Conservation (phyloP, 176 grass and related monocot species). For the Aegilops speltoides region DNA sequence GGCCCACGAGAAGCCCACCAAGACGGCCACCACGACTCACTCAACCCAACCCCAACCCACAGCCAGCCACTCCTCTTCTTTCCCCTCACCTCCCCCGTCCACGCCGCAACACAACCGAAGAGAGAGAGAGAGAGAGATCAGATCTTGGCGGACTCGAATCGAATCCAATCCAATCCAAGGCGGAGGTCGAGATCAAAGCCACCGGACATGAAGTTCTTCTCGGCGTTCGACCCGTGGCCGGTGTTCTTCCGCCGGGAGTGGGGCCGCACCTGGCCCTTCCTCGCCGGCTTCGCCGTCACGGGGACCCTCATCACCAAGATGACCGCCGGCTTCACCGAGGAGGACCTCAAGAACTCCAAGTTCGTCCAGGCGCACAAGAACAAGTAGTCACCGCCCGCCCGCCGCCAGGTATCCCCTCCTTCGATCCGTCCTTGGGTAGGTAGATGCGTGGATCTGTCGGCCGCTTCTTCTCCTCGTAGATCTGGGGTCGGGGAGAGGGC, state of each 20-base stretch:
- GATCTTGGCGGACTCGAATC: no score
- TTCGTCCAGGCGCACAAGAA: conserved; percentile 55
- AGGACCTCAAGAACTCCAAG: conserved; percentile 73
- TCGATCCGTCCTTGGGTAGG: not conserved
- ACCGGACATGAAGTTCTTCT: not conserved
- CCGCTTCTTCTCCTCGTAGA: not conserved
- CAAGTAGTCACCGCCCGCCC: not conserved
- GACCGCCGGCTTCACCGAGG: conserved; percentile 64
- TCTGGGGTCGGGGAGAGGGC: not conserved
- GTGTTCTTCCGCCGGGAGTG: conserved; percentile 92
- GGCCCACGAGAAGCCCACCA: no score
- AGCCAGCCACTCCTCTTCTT: no score
- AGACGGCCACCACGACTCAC: no score
- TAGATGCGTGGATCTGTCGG: not conserved
- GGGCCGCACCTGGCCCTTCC: conserved; percentile 76
- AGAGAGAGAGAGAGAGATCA: not conserved
- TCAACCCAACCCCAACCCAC: no score
- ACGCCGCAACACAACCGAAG: not conserved
- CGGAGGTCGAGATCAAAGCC: no score
- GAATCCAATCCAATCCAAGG: not conserved
- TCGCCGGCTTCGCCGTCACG: conserved; percentile 77
- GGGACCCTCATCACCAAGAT: conserved; percentile 59
- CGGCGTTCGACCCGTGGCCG: conserved; percentile 84
- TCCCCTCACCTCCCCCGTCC: not conserved
- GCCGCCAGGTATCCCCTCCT: not conserved